Conservation (phyloP, 129 eudicot species). For the Saposhnikovia divaricata region DNA sequence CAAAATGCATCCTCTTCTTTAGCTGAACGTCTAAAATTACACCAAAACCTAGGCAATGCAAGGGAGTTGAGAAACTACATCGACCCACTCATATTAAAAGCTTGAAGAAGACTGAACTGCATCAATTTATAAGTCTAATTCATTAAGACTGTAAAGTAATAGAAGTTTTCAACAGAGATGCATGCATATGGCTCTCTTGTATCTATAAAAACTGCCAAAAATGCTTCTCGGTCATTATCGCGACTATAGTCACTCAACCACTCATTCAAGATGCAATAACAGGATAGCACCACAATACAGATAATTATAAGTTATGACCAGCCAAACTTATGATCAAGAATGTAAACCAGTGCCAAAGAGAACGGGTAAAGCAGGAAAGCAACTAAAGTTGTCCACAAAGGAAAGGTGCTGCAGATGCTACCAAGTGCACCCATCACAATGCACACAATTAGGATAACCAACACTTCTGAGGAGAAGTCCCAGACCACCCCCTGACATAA, state of each 20-base stretch:
- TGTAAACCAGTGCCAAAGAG: conserved; percentile 64
- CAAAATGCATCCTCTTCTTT: no score
- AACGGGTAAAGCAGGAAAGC: conserved; percentile 72
- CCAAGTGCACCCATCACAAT: conserved; percentile 67
- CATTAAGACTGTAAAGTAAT: neutral
- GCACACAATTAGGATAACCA: conserved; percentile 70
- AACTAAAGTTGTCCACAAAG: conserved; percentile 65
- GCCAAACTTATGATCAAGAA: conserved; percentile 73
- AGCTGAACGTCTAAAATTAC: no score
- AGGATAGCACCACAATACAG: neutral
- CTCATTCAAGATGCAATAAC: neutral
- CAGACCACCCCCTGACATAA: conserved; percentile 58
- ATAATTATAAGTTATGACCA: conserved; percentile 46
- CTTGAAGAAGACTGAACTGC: neutral
- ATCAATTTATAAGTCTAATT: neutral
- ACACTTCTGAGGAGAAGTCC: conserved; percentile 86
- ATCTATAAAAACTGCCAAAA: neutral
- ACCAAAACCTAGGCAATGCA: no score
- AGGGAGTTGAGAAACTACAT: no score
- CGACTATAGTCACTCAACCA: neutral
- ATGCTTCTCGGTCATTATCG: neutral
- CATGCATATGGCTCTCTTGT: conserved; percentile 2
- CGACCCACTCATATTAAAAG: neutral
- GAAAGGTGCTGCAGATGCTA: conserved; percentile 71
- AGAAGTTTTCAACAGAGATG: neutral